Evolutionary conservation across 352 stramenopile species (phyloP).

Genomic region (Pythium aphanidermatum): DNA sequence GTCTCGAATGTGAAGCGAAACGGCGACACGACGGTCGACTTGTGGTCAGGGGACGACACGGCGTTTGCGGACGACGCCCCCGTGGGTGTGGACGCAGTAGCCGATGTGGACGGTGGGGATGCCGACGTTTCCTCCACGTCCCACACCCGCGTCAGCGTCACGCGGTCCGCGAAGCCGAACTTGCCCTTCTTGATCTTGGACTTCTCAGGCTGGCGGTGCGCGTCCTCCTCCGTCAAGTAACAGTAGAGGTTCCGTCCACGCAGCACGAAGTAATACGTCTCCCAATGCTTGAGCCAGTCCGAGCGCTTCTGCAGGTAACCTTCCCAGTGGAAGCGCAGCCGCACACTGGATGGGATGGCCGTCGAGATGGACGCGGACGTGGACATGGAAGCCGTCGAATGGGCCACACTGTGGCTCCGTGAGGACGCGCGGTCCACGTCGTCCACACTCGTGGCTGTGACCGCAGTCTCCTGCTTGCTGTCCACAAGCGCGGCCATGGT

Average conservation of each 20-base stretch:
- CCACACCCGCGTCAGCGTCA: constrained; percentile 67
- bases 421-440: constrained; percentile 22
- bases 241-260: constrained; percentile 66
- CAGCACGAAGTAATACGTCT: constrained; percentile 86
- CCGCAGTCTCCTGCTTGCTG: background rate
- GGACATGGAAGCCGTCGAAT: constrained; percentile 15
- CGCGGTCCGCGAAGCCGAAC: constrained; percentile 77
- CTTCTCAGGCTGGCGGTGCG: constrained; percentile 64
- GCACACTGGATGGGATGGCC: constrained; percentile 30
- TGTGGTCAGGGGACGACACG: background rate
- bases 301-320: constrained; percentile 85
- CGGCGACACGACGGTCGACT: constrained; percentile 26
- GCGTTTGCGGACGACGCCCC: background rate
- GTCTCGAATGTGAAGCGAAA: constrained; percentile 83
- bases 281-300: constrained; percentile 88
- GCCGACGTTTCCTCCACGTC: constrained; percentile 49
- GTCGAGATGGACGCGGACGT: constrained; percentile 2
- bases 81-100: background rate
- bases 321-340: constrained; percentile 68
- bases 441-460: background rate
- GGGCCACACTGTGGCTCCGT: constrained; percentile 16
- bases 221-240: constrained; percentile 80
- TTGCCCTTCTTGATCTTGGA: constrained; percentile 89
- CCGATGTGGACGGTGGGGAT: background rate
- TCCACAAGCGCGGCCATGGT: constrained; percentile 10